A percentile compares a stretch with the other conserved stretches of the same genome.
phyloP scores from a whole-genome alignment of 768 basidiomycete species.

The Suillus paluster region DNA sequence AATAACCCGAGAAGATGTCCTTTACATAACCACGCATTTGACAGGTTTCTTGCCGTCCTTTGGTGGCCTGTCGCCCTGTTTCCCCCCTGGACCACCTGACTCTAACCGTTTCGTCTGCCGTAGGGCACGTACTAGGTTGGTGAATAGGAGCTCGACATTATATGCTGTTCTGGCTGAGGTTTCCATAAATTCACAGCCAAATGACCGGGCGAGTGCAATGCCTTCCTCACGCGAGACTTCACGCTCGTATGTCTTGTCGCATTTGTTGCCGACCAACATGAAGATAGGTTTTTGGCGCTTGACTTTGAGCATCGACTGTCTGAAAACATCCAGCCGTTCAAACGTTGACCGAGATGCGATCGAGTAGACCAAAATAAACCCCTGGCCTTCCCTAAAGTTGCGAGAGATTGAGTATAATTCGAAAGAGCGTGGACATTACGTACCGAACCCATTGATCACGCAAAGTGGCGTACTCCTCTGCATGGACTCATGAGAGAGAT shows the following conservation, averaged over 20 bases:
- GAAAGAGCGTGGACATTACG: slow-evolving; percentile 34
- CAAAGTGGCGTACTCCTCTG: slow-evolving; percentile 97
- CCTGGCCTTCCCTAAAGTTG: slow-evolving; percentile 85
- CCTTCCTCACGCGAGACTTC: slow-evolving; percentile 95
- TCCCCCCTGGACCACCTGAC: slow-evolving; percentile 50
- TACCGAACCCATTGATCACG: slow-evolving; percentile 98
- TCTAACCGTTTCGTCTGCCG: slow-evolving; percentile 66
- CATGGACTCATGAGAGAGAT: slow-evolving; percentile 24
- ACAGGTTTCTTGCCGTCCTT: slow-evolving; percentile 51
- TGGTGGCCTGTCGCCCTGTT: slow-evolving; percentile 43
- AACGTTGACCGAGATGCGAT: slow-evolving; percentile 94
- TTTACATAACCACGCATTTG: slow-evolving; percentile 83
- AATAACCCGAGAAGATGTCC: slow-evolving; percentile 62
- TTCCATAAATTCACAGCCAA: slow-evolving; percentile 94
- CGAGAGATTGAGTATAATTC: slow-evolving; percentile 12
- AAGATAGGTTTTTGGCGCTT: slow-evolving; percentile 86
- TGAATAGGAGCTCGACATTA: slow-evolving; percentile 92
- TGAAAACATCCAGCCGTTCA: slow-evolving; percentile 87
- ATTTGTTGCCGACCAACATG: slow-evolving; percentile 96
- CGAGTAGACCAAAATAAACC: slow-evolving; percentile 97
- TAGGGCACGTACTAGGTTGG: slow-evolving; percentile 80
- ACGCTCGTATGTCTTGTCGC: slow-evolving; percentile 88
- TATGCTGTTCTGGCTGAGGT: slow-evolving; percentile 95
- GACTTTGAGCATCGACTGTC: slow-evolving; percentile 87
- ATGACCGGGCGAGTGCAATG: slow-evolving; percentile 72